These are phyloP conservation scores for Nakataea oryzae DNA, from an alignment of 2,329 filamentous ascomycete genomes.

Conservation along the genomic window DNA sequence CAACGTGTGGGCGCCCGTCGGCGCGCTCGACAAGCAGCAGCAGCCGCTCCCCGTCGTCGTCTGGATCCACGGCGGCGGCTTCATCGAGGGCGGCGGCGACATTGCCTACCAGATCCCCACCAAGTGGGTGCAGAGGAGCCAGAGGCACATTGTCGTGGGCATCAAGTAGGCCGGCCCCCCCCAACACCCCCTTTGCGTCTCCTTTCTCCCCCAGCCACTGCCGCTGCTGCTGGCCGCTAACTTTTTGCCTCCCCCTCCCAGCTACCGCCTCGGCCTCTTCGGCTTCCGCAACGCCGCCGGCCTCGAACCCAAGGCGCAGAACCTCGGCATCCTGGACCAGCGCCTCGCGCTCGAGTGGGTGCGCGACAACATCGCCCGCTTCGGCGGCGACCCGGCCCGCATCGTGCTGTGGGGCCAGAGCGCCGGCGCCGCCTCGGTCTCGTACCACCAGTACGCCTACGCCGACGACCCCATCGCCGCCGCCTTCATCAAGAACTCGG, in stretches of 20 bases:
- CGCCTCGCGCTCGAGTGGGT: constrained; percentile 40
- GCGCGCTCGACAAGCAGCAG: background rate
- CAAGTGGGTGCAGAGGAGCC: constrained; percentile 33
- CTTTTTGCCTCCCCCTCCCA: constrained; percentile 26
- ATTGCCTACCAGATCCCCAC: constrained; percentile 34
- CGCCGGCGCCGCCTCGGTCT: constrained; percentile 40
- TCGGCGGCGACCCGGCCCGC: constrained; percentile 38
- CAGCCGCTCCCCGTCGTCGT: constrained; percentile 26
- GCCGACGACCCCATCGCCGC: background rate
- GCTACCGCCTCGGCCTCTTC: constrained; percentile 23
- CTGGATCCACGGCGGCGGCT: constrained; percentile 37
- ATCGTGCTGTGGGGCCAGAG: constrained; percentile 38
- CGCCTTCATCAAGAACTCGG: background rate
- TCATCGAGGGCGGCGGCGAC: constrained; percentile 28
- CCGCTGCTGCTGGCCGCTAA: background rate
- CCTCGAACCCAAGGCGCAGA: constrained; percentile 22
- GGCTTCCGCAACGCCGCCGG: constrained; percentile 19
- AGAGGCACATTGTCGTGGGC: constrained; percentile 25
- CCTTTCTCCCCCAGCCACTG: too few species aligned
- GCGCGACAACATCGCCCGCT: constrained; percentile 38
- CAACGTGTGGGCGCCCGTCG: constrained; percentile 29
- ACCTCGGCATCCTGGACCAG: constrained; percentile 46
- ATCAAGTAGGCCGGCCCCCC: constrained; percentile 32
- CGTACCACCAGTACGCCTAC: background rate
- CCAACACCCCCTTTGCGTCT: too few species aligned